Evolutionary conservation across 495 filamentous ascomycete species (phyloP), one percentile per base, ranked within the genome.

Genomic region (Neurospora pannonica): DNA sequence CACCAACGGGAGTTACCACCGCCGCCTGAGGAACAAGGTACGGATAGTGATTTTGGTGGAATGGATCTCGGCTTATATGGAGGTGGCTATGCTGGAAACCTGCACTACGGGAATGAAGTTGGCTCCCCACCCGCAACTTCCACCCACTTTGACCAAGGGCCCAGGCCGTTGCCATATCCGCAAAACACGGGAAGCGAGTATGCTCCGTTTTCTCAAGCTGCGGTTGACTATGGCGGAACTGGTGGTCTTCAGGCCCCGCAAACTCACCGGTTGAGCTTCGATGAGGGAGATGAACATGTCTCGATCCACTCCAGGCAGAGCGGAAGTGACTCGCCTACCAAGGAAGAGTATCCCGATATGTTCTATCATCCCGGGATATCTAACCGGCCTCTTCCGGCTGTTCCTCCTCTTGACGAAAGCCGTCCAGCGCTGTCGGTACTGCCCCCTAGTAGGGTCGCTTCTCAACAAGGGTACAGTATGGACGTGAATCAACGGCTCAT

Each of bases 301-400:
- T 87, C 75, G 71, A 81, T 84, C 76, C 84, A 82, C 79, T 88
- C 78, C 76, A 86, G 75, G 78, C 85, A 75, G 82, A 90, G 78
- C 84, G 85, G 81, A 76, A 90, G 86, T 75, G 88, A 89, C n/a
- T 88, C 86, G 43, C 83, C 86, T 24, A 76, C 81, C 31, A 85
- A 88, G 71, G 92, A 92, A 54, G 92, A 91, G 70, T 92, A 92
- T 72, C 92, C 90, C 21, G 97, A 98, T 76, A 89, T 98, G 81
- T 99, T 98, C 79, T 99, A 94, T 80, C 94, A 97, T 79, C 96
- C 94, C 8, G 92, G 92, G 4, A 89, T 93, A 79, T 86, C 83
- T 5, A 87, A 82, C 67, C 88, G 93, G 40, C 94, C 94, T 10
- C 84, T 97, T 48, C 94, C 94, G 19, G 92, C 93, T n/a, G 89